These are phyloP conservation scores for Cryptosporidium ryanae DNA, from an alignment of 169 alveolate genomes.

Conservation along the genomic window DNA sequence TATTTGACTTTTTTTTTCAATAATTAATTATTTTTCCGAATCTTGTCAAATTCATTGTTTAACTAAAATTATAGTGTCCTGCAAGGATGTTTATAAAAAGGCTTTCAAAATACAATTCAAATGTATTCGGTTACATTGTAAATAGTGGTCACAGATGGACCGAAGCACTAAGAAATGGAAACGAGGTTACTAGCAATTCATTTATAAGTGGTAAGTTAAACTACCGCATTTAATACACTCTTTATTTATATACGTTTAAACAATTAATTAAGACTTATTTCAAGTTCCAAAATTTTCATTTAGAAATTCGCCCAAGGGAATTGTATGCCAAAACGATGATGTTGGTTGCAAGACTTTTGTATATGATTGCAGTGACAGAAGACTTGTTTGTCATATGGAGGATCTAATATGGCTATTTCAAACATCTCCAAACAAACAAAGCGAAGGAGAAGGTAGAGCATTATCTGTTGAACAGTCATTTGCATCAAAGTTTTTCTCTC, in stretches of 20 bases:
- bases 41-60: not conserved
- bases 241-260: not conserved
- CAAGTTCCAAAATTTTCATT: slow-evolving; percentile 62
- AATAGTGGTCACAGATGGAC: slow-evolving; percentile 63
- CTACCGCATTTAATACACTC: not conserved
- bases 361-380: slow-evolving; percentile 59
- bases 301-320: slow-evolving; percentile 50
- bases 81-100: slow-evolving; percentile 50
- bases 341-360: slow-evolving; percentile 69
- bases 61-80: slow-evolving; percentile 36
- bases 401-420: slow-evolving; percentile 71
- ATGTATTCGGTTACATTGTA: slow-evolving; percentile 54
- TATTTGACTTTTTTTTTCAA: not conserved
- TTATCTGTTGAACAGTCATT: slow-evolving; percentile 20
- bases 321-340: slow-evolving; percentile 63
- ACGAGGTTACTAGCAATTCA: slow-evolving; percentile 41
- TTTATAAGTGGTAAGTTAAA: slow-evolving; percentile 53
- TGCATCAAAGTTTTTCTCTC: slow-evolving; percentile 45
- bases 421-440: slow-evolving; percentile 32
- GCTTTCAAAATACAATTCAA: slow-evolving; percentile 34
- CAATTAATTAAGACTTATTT: slow-evolving; percentile 4
- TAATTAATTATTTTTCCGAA: not conserved
- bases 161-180: slow-evolving; percentile 32
- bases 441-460: slow-evolving; percentile 3
- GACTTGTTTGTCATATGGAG: slow-evolving; percentile 65